Base-by-base conservation (phyloP, 75 land plant genomes). In the Chamaecyparis obtusa region DNA sequence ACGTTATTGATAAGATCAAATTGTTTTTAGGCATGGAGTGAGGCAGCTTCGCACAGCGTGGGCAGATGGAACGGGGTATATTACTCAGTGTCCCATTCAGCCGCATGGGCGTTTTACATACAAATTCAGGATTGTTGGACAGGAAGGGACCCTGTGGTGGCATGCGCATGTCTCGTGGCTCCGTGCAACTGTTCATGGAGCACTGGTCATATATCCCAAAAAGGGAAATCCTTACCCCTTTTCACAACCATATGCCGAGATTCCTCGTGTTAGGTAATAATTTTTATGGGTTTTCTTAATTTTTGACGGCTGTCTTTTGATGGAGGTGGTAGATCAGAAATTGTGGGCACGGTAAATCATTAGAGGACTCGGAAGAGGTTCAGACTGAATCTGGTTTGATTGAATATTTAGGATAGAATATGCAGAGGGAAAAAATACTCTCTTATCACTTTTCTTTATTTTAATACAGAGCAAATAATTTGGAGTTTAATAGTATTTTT, bases 181-280 rank as follows among this genome's bases (percentile, higher is more conserved):
- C 41, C 27, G 88, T 48, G 88, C 88, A n/a, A 85, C 88, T 0
- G 87, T 84, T 14, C 88, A 87, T n/a, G 88, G 88, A 36, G 87
- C 87, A 19, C 33, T 87, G 0, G 67, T 87, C 8, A 55, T 87
- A 57, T 30, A 84, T 83, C 88, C 88, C 3, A 85, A 84, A 87
- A 54, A 5, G 2, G 87, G 64, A 32, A 27, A 1, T 15, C 39
- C 41, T 14, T 87, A 87, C 37, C 88, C 88, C 17, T 87, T 87
- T 64, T 87, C 88, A 3, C 33, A 1, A 55, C 87, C 87, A 10
- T 17, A 85, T 32, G 69, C n/a, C 33, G 88, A 87, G 36, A 86
- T 87, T 37, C 87, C 88, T 11, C 39, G 44, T 87, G 14, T 37
- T 87, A 11, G 87, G 88, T 87, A 55, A 87, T 1, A 9, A 48